Percentiles rank a stretch among this genome's conserved stretches.
These are phyloP conservation scores for Penicillium fimorum DNA, from an alignment of 495 filamentous ascomycete genomes.

Conservation along the genomic window DNA sequence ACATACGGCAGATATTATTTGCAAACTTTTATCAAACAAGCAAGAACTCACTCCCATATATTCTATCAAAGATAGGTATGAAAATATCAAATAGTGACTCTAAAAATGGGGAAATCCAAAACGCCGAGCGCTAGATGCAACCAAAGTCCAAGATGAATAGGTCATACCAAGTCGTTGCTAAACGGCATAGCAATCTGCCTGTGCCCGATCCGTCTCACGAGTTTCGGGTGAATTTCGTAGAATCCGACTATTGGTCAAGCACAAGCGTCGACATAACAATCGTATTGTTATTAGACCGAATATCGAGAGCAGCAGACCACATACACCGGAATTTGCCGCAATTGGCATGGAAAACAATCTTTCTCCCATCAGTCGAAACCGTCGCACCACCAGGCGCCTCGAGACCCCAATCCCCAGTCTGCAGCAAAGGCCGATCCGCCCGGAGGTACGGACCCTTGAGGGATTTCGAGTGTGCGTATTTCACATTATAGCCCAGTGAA, in stretches of 20 bases:
- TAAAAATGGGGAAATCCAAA: background rate
- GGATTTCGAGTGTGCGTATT: slow-evolving; percentile 50
- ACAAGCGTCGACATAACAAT: slow-evolving; percentile 16
- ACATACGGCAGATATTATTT: background rate
- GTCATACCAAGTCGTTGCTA: background rate
- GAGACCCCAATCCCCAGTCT: slow-evolving; percentile 41
- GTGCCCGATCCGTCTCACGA: background rate
- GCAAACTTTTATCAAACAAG: background rate
- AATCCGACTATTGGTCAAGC: background rate
- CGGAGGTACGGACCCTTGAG: slow-evolving; percentile 48
- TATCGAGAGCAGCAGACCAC: slow-evolving; percentile 32
- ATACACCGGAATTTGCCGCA: slow-evolving; percentile 38
- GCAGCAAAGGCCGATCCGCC: slow-evolving; percentile 35
- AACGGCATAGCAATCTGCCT: no score
- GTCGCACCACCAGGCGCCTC: slow-evolving; percentile 54
- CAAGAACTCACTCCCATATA: background rate
- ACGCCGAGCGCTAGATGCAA: background rate
- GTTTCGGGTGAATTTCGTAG: slow-evolving; percentile 7
- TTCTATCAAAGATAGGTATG: no score
- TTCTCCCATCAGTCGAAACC: slow-evolving; percentile 38
- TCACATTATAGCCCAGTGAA: slow-evolving; percentile 52
- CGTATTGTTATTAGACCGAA: slow-evolving; percentile 20
- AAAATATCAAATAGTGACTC: no score
- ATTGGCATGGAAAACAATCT: slow-evolving; percentile 54
- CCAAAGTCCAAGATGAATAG: background rate